Conservation (phyloP, 2,329 filamentous ascomycete species). For the Ceratocystis huliohia region DNA sequence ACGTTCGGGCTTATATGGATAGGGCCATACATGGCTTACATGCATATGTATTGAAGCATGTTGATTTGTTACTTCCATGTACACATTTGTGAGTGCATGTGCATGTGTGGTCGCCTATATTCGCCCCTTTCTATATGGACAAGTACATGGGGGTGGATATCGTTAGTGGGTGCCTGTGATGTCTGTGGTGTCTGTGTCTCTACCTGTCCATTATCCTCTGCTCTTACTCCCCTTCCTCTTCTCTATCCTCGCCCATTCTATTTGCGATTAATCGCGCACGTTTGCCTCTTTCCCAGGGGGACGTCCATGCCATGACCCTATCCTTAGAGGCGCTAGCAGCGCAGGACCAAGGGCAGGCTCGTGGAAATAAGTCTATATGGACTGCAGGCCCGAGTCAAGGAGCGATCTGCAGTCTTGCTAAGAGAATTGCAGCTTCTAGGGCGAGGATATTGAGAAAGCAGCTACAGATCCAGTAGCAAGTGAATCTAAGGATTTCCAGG, state of each 20-base stretch:
- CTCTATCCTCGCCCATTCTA: background rate
- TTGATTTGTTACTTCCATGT: too few relatives aligned
- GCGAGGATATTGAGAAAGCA: too few relatives aligned
- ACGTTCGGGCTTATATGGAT: background rate
- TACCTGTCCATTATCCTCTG: background rate
- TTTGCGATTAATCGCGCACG: background rate
- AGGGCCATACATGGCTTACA: background rate
- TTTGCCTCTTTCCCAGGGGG: background rate
- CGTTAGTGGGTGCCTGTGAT: background rate
- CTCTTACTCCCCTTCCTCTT: background rate
- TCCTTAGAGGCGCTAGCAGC: background rate
- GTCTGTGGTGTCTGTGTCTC: too few relatives aligned
- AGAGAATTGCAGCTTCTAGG: background rate
- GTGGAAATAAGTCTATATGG: constrained; percentile 7
- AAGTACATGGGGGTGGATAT: background rate
- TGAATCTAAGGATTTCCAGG: too few relatives aligned
- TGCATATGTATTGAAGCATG: background rate
- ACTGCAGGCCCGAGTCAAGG: background rate
- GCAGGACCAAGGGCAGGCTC: background rate
- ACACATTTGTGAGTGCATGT: too few relatives aligned
- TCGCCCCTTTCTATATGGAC: background rate
- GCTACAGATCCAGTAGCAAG: too few relatives aligned
- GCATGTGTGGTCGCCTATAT: background rate
- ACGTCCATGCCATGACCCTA: background rate
- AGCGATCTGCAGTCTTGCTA: background rate